Evolutionary conservation across 73 alveolate genomes (phyloP).

Genomic region (Uronychia setigera): DNA sequence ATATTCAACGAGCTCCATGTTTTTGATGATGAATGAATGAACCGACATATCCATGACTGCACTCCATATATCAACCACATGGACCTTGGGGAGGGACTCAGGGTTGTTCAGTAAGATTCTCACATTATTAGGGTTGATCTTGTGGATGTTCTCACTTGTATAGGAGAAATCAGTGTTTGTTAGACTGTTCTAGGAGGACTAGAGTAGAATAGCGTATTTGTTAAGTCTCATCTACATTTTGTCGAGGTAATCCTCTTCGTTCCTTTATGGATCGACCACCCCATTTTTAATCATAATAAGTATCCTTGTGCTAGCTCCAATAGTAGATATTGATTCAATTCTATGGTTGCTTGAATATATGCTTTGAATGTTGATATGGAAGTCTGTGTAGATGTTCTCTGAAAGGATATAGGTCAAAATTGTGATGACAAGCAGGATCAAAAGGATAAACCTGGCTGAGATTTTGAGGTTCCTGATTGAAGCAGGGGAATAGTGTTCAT

Average conservation of each 20-base stretch:
- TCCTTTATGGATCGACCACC: slow-evolving; percentile 1
- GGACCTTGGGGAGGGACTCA: slow-evolving; percentile 16
- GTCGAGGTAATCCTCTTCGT: slow-evolving; percentile 20
- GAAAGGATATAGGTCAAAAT: slow-evolving; percentile 21
- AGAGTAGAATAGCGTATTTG: slow-evolving; percentile 16
- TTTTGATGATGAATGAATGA: slow-evolving; percentile 32
- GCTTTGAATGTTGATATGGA: slow-evolving; percentile 38
- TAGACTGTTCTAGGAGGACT: slow-evolving; percentile 21
- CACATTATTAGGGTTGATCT: slow-evolving; percentile 20
- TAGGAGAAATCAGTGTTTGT: slow-evolving; percentile 9
- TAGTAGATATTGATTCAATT: slow-evolving; percentile 19
- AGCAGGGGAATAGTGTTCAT: slow-evolving; percentile 51
- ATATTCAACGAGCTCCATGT: slow-evolving; percentile 9
- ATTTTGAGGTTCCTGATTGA: slow-evolving; percentile 39
- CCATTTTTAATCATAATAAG: slow-evolving; percentile 30
- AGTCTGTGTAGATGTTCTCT: slow-evolving; percentile 25
- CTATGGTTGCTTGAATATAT: slow-evolving; percentile 39
- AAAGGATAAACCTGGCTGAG: slow-evolving; percentile 37
- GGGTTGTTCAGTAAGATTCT: slow-evolving; percentile 17
- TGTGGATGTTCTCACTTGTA: background rate
- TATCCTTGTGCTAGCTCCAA: slow-evolving; percentile 41
- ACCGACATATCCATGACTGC: slow-evolving; percentile 28
- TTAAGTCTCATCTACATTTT: slow-evolving; percentile 24
- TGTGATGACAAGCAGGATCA: slow-evolving; percentile 39
- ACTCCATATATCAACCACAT: slow-evolving; percentile 35